Conservation (phyloP, 768 basidiomycete genomes). For the Pulveroboletus sp. region DNA sequence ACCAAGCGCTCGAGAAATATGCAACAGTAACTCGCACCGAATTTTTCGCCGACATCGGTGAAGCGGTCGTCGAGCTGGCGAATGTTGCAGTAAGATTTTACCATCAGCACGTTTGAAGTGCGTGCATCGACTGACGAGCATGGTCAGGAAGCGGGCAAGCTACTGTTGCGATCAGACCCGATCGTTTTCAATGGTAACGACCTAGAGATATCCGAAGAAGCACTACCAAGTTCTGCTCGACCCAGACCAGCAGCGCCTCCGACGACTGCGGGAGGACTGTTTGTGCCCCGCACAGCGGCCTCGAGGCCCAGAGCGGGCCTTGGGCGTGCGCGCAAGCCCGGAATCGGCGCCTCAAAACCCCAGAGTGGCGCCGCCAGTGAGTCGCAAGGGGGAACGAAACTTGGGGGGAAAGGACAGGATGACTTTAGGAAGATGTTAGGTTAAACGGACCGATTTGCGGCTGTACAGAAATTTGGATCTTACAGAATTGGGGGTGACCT, state of each 20-base stretch:
- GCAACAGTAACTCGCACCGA: constrained; percentile 69
- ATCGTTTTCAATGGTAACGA: constrained; percentile 62
- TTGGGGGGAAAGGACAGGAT: constrained; percentile 50
- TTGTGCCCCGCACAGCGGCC: constrained; percentile 62
- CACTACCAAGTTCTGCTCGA: constrained; percentile 29
- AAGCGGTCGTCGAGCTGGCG: constrained; percentile 64
- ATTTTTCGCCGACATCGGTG: constrained; percentile 56
- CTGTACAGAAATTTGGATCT: too few relatives aligned
- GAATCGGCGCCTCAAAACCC: constrained; percentile 17
- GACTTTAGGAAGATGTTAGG: constrained; percentile 81
- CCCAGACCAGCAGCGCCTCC: constrained; percentile 32
- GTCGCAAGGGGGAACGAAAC: constrained; percentile 8
- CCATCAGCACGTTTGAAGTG: not conserved
- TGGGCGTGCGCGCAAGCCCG: constrained; percentile 49
- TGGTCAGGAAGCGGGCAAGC: constrained; percentile 74
- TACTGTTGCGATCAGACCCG: constrained; percentile 68
- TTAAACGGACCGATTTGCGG: not conserved
- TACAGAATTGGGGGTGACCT: too few relatives aligned
- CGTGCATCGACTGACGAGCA: not conserved
- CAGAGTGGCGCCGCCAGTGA: constrained; percentile 9
- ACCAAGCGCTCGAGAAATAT: constrained; percentile 83
- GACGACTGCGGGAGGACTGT: constrained; percentile 45
- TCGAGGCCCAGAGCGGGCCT: constrained; percentile 72
- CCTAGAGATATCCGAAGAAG: constrained; percentile 59
- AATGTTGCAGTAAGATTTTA: constrained; percentile 53